Percentiles rank a stretch among this genome's conserved stretches.
Evolutionary conservation across 768 basidiomycete species (phyloP).

Genomic region (Sporobolomyces phaffii): DNA sequence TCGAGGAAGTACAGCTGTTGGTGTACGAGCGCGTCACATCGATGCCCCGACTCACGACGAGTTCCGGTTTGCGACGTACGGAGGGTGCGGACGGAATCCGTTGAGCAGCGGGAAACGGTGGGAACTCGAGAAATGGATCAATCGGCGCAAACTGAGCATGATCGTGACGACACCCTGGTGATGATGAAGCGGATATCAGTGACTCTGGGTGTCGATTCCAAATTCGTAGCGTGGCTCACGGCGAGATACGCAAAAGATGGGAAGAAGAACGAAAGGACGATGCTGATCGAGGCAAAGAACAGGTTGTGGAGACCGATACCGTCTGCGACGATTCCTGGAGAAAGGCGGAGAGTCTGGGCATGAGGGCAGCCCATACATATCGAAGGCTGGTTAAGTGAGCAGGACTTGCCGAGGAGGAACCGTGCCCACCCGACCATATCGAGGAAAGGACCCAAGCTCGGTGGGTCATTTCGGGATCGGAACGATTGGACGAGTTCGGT

Average conservation of each 20-base stretch:
- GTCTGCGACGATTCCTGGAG: background rate
- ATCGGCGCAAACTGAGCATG: background rate
- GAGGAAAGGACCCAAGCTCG: background rate
- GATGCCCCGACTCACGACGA: background rate
- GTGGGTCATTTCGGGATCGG: background rate
- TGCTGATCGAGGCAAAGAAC: background rate
- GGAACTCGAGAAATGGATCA: background rate
- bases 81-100: background rate
- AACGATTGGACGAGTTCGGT: background rate
- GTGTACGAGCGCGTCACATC: background rate
- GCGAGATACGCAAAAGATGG: background rate
- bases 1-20: too few relatives aligned
- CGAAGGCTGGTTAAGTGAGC: too few relatives aligned
- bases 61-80: background rate
- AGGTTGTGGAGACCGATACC: background rate
- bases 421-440: slow-evolving; percentile 1
- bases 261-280: background rate
- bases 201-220: too few relatives aligned
- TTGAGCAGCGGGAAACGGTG: background rate
- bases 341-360: background rate
- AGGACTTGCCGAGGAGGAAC: background rate
- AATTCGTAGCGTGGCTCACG: too few relatives aligned
- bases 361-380: too few relatives aligned
- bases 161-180: background rate
- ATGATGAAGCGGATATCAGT: background rate